These are phyloP conservation scores for Ceratocystis eucalypticola DNA, from an alignment of 2,329 filamentous ascomycete species.

Conservation along the genomic window DNA sequence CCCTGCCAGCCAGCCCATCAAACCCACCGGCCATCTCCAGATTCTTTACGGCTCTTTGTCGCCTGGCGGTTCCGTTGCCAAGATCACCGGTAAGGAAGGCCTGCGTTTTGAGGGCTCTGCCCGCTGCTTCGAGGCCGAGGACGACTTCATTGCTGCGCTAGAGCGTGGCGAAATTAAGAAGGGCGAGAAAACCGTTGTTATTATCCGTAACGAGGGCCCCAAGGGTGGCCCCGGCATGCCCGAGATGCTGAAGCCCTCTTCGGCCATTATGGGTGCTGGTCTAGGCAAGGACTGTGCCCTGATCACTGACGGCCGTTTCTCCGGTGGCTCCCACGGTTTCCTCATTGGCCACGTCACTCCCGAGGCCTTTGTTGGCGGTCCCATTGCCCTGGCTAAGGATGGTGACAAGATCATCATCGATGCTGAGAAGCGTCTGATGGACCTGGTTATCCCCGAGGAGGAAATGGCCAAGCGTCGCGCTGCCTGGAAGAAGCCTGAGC, in stretches of 20 bases:
- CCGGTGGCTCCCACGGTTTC: conserved; percentile 73
- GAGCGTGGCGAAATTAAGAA: conserved; percentile 66
- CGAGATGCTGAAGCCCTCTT: conserved; percentile 86
- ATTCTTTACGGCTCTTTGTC: conserved; percentile 77
- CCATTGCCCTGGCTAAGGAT: conserved; percentile 68
- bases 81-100: conserved; percentile 93
- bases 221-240: conserved; percentile 92
- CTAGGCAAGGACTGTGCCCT: conserved; percentile 64
- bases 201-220: conserved; percentile 87
- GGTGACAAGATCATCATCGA: conserved; percentile 74
- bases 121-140: conserved; percentile 71
- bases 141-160: conserved; percentile 63
- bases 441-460: conserved; percentile 53
- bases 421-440: conserved; percentile 55
- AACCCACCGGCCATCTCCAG: conserved; percentile 74
- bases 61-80: conserved; percentile 75
- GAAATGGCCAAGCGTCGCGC: conserved; percentile 46
- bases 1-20: conserved; percentile 70
- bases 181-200: conserved; percentile 75
- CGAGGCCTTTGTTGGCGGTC: conserved; percentile 73
- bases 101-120: conserved; percentile 68
- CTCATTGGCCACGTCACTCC: conserved; percentile 79
- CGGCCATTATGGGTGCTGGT: conserved; percentile 82
- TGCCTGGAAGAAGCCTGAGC: conserved; percentile 48
- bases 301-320: conserved; percentile 63